Conservation (phyloP, 352 stramenopile genomes). For the Phytophthora constricta region DNA sequence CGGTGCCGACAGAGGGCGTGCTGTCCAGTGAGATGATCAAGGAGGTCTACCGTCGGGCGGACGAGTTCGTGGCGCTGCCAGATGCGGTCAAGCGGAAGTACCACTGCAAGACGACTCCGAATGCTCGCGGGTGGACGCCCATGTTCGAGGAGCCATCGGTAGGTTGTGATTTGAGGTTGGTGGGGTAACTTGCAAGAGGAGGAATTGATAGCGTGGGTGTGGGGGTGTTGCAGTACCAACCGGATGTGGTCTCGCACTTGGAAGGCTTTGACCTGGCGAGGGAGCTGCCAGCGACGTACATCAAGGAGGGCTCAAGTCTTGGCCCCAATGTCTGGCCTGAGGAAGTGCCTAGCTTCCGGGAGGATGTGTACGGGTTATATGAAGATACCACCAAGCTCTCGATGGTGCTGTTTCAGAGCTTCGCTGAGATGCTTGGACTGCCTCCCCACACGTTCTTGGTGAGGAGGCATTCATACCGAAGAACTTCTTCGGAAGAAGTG, state of each 20-base stretch:
- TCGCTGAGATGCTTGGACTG: slow-evolving; percentile 82
- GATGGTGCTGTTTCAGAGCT: slow-evolving; percentile 69
- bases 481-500: too few relatives aligned
- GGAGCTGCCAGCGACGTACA: slow-evolving; percentile 57
- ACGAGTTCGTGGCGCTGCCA: slow-evolving; percentile 77
- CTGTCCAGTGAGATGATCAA: slow-evolving; percentile 57
- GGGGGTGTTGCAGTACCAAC: slow-evolving; percentile 66
- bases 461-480: slow-evolving; percentile 3
- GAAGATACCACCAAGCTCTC: slow-evolving; percentile 76
- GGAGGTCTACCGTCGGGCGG: slow-evolving; percentile 61
- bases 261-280: slow-evolving; percentile 80
- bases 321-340: slow-evolving; percentile 79
- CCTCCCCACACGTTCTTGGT: slow-evolving; percentile 68
- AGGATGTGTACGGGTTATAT: slow-evolving; percentile 79
- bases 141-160: slow-evolving; percentile 88
- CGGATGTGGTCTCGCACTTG: slow-evolving; percentile 76
- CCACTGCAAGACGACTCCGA: slow-evolving; percentile 77
- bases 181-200: not conserved
- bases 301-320: slow-evolving; percentile 71
- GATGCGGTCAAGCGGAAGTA: slow-evolving; percentile 73
- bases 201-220: too few relatives aligned
- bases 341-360: slow-evolving; percentile 64
- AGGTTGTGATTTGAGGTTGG: not conserved
- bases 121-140: slow-evolving; percentile 79
- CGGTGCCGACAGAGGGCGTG: slow-evolving; percentile 68